Evolutionary conservation across 169 alveolate genomes (phyloP), one percentile per base, ranked within the genome.

Genomic region (Pseudocohnilembus persalinus): DNA sequence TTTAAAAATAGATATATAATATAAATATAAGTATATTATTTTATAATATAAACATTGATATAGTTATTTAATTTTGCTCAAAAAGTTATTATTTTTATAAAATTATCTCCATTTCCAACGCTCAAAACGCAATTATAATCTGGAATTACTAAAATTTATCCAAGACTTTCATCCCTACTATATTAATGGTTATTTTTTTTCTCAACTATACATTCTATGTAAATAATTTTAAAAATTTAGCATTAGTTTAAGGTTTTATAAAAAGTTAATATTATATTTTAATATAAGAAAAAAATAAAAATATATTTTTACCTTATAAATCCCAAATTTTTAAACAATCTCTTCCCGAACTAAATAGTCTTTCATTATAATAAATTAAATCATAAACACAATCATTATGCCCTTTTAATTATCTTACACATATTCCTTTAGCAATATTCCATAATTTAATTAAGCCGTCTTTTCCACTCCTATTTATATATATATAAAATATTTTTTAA

Each of bases 371-470:
- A 49, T 49, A 49, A 49, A 49, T 4, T 1, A 79, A 35, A 1
- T 79, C 26, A 29, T 49, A 79, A 0, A 79, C 84, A 16, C 63
- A n/a, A 35, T 79, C 64, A 25, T 34, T 29, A 63, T 79, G 84
- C 20, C 84, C 84, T 29, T 49, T n/a, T 0, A 79, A 30, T 30
- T 79, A 63, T 11, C 49, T 49, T 1, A 79, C 76, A 79, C 84
- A 79, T 31, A 49, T 29, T 63, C 84, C 84, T 32, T 79, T 49
- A 20, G 30, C 33, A 29, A 79, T 49, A 64, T 79, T 79, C 84
- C 84, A 79, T 16, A 79, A 72, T 29, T 79, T 79, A 0, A 79
- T 79, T 28, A 79, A n/a, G 0, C 84, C 84, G 29, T 79, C 84
- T 28, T 79, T 79, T 26, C 84, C 84, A 79, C 75, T 73, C 68